These are phyloP conservation scores for Ogataea neopini DNA, from an alignment of 805 yeast species.

Conservation along the genomic window DNA sequence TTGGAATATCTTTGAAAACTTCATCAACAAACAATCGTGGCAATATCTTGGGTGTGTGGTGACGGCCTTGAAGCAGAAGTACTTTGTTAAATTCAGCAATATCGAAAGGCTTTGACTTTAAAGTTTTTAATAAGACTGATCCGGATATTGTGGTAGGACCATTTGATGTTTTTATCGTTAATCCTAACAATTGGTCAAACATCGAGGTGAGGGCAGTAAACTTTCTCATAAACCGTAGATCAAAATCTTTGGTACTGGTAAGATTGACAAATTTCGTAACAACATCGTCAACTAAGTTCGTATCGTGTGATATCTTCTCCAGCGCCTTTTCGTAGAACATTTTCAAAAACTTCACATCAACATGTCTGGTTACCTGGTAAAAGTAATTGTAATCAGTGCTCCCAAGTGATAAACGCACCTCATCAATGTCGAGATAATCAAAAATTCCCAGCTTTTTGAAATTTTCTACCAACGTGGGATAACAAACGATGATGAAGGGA, in stretches of 20 bases:
- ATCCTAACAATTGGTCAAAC: neutral
- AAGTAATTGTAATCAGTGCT: neutral
- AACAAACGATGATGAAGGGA: neutral
- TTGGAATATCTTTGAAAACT: neutral
- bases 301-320: neutral
- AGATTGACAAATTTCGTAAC: neutral
- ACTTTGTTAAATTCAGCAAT: neutral
- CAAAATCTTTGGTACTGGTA: neutral
- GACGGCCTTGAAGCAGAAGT: neutral
- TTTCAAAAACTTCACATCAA: neutral
- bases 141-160: neutral
- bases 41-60: neutral
- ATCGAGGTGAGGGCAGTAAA: neutral
- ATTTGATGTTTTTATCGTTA: neutral
- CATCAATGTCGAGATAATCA: neutral
- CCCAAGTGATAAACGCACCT: neutral
- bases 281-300: neutral
- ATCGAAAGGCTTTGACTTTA: neutral
- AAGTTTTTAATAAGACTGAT: neutral
- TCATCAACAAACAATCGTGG: neutral
- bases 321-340: neutral
- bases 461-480: neutral
- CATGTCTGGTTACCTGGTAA: neutral
- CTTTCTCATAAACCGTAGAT: neutral
- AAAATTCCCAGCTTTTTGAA: constrained; percentile 1